Evolutionary conservation across 2,329 filamentous ascomycete species (phyloP), one percentile per base, ranked within the genome.

Genomic region (Trichoderma breve): DNA sequence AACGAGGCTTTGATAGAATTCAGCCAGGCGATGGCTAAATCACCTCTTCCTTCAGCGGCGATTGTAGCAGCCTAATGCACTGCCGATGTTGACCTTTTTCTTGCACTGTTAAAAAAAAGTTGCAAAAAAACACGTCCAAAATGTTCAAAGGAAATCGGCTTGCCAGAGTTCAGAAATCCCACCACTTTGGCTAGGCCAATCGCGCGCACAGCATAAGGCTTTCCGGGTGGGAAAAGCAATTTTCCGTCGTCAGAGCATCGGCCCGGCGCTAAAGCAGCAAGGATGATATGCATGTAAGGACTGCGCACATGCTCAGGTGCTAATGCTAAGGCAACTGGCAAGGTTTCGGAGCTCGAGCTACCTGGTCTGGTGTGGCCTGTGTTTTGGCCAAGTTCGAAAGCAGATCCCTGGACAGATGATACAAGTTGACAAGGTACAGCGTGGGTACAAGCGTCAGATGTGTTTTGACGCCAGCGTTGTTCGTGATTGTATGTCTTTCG

Each of bases 231-330:
- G 43, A 43, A 26, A 69, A 61, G 24, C 28, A 26, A 51, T 70
- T 62, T 32, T 62, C 66, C 66, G 34, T 11, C 7, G 4, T 18
- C 57, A 34, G 30, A 32, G 36, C 34, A 12, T 43, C n/a, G 30
- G 30, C 12, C 34, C 18, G 66, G 66, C 66, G 66, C 66, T 70
- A 70, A 58, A 70, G 66, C 66, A 70, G 66, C 66, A 70, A n/a
- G 66, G 66, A 62, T 62, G n/a, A 62, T 70, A 53, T 70, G 66
- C 66, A 70, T 64, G 60, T 57, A 55, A 70, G 68, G 60, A 26
- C 64, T 66, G 39, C 34, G 65, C 53, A 67, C 39, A 43, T 43
- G 39, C 39, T 43, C 39, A 36, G 34, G 34, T 55, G 32, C 51
- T 57, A 58, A 43, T 36, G 53, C 24, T 32, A 60, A 60, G 26